Percentiles rank a stretch among this genome's conserved stretches.
Evolutionary conservation across 164 flowering plant genomes (phyloP).

Genomic region (Magnolia officinalis): DNA sequence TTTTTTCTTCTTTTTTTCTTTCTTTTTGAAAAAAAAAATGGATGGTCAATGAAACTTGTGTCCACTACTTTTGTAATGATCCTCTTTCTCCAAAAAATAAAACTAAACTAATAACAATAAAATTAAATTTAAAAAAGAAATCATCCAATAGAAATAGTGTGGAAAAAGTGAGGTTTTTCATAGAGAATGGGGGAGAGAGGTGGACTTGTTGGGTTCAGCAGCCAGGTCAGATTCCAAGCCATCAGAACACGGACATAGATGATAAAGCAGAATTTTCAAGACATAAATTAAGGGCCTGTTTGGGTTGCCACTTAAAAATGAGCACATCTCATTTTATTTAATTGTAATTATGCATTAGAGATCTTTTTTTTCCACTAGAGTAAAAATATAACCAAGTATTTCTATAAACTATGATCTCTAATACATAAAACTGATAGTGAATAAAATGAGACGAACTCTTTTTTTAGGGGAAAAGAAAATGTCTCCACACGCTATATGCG

Average conservation of each 20-base stretch:
- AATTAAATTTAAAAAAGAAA: too few relatives aligned
- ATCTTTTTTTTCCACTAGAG: too few relatives aligned
- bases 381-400: neutral
- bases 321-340: too few relatives aligned
- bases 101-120: neutral
- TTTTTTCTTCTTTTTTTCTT: neutral
- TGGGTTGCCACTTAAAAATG: too few relatives aligned
- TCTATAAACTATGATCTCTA: neutral
- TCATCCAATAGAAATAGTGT: neutral
- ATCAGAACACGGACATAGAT: too few relatives aligned
- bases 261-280: too few relatives aligned
- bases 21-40: neutral
- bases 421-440: too few relatives aligned
- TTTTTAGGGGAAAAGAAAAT: neutral
- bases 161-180: too few relatives aligned
- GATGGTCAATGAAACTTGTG: neutral
- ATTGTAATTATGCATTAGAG: too few relatives aligned
- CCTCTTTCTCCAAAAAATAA: neutral
- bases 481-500: neutral
- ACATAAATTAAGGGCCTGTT: too few relatives aligned
- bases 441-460: too few relatives aligned
- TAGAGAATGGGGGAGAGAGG: too few relatives aligned
- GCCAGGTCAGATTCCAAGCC: neutral
- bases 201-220: neutral
- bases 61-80: neutral